phyloP scores from a whole-genome alignment of 129 eudicot genomes.

The Arctium minus region DNA sequence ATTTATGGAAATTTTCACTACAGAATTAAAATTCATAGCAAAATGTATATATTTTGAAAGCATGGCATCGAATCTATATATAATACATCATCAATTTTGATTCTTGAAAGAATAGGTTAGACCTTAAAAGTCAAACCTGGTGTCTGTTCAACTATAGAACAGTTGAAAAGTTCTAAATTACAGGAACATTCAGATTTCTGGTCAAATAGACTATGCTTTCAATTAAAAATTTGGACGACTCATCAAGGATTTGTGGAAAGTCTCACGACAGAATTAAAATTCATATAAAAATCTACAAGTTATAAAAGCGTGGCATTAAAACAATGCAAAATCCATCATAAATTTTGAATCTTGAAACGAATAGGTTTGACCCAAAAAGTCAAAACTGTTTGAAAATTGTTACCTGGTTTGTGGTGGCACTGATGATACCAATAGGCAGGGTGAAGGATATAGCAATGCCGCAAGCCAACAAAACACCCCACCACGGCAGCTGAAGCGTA shows the following conservation, averaged over 20 bases:
- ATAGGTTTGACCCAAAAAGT: conserved; percentile 1
- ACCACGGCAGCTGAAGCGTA: conserved; percentile 62
- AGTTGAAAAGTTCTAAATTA: no score
- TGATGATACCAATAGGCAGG: conserved; percentile 62
- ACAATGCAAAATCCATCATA: neutral
- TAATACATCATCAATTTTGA: neutral
- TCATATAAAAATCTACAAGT: neutral
- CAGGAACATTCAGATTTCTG: neutral
- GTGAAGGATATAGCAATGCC: conserved; percentile 47
- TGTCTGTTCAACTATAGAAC: no score
- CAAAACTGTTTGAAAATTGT: neutral
- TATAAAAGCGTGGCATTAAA: neutral
- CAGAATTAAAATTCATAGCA: neutral
- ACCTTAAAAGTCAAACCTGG: neutral
- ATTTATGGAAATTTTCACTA: neutral
- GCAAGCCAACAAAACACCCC: conserved; percentile 66
- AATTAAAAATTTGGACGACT: neutral
- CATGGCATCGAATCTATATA: neutral
- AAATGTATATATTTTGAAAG: neutral
- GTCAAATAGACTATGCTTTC: neutral
- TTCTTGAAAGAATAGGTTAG: neutral
- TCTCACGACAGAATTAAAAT: neutral
- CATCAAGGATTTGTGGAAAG: neutral
- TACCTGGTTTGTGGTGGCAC: conserved; percentile 87
- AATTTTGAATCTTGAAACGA: neutral